These are phyloP conservation scores for Penicillium paradoxum DNA, from an alignment of 495 filamentous ascomycete genomes.

Conservation along the genomic window DNA sequence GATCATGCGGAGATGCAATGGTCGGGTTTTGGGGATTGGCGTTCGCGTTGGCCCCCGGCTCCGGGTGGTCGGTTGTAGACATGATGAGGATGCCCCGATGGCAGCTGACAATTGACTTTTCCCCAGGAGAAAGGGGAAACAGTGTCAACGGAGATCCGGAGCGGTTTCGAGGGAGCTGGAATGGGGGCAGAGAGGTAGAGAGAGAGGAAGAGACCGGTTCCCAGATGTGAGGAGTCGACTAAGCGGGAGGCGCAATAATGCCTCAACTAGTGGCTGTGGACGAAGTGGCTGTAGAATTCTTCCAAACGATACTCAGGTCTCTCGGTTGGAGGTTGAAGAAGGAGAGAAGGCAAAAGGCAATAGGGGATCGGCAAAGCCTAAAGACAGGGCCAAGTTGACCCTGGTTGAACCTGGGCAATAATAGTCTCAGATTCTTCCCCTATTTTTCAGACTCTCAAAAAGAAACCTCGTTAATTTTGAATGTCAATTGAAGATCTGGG, in stretches of 20 bases:
- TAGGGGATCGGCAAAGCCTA: constrained; percentile 13
- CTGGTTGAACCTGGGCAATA: constrained; percentile 1
- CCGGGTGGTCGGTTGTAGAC: constrained; percentile 26
- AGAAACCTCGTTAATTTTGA: background rate
- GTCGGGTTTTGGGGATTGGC: constrained; percentile 19
- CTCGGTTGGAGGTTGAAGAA: constrained; percentile 1
- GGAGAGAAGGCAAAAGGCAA: constrained; percentile 4
- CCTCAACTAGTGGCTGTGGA: constrained; percentile 9
- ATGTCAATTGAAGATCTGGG: constrained; percentile 14
- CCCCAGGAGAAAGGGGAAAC: background rate
- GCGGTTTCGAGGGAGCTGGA: background rate
- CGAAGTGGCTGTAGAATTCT: constrained; percentile 1
- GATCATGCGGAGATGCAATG: constrained; percentile 20
- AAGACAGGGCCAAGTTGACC: background rate
- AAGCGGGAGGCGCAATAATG: constrained; percentile 15
- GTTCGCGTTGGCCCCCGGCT: constrained; percentile 17
- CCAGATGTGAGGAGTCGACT: constrained; percentile 26
- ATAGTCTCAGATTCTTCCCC: background rate
- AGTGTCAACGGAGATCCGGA: constrained; percentile 7
- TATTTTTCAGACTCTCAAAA: background rate
- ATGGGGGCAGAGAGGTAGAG: background rate
- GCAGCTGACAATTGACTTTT: constrained; percentile 16
- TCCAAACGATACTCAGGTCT: background rate
- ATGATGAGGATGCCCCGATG: constrained; percentile 18
- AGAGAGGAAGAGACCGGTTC: constrained; percentile 5